Percentiles rank a stretch among this genome's conserved stretches.
Conservation (phyloP, 441 rosid species). For the Euphorbia schlechtendalii region DNA sequence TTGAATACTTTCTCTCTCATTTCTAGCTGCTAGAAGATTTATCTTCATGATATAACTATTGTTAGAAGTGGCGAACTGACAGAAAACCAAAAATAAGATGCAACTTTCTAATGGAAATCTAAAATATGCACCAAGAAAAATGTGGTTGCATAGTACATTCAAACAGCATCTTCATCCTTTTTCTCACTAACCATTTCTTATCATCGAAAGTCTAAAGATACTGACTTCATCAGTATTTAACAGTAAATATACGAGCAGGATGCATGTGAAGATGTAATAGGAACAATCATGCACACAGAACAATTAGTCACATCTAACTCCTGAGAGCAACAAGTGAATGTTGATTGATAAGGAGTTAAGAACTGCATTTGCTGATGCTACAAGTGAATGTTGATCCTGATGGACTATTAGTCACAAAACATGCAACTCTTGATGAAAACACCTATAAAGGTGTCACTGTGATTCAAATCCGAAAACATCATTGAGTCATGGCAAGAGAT, state of each 20-base stretch:
- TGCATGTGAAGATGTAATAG: background rate
- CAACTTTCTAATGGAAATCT: background rate
- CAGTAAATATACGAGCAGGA: background rate
- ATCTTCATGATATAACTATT: constrained; percentile 41
- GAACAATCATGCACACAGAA: background rate
- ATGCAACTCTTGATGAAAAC: background rate
- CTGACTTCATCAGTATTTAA: background rate
- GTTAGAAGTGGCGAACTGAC: constrained; percentile 21
- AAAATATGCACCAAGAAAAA: constrained; percentile 1
- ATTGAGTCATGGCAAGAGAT: background rate
- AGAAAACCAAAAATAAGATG: background rate
- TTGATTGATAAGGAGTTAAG: background rate
- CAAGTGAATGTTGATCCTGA: no score
- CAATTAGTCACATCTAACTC: background rate
- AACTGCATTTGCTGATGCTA: background rate
- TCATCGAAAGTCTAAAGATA: constrained; percentile 2
- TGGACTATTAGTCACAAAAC: background rate
- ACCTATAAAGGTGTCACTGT: background rate
- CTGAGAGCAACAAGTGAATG: background rate
- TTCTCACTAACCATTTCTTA: background rate
- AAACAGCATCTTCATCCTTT: background rate
- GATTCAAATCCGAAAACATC: background rate
- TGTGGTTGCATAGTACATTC: background rate
- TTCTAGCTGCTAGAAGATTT: constrained; percentile 90
- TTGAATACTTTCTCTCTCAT: constrained; percentile 93